These are phyloP conservation scores for Eucalyptus pauciflora DNA, from an alignment of 345 rosid genomes.

Conservation along the genomic window DNA sequence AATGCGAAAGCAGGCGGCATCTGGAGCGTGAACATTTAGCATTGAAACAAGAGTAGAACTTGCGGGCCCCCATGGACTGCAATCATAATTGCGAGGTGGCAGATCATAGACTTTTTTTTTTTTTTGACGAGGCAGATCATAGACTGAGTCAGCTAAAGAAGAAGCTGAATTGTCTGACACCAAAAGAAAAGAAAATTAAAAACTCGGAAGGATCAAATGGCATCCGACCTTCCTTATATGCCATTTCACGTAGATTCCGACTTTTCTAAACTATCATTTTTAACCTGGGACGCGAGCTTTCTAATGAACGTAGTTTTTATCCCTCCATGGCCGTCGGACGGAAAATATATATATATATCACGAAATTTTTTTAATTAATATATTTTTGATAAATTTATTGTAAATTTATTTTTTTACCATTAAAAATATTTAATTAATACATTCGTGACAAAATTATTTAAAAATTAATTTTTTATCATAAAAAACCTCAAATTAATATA, in stretches of 20 bases:
- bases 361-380: no score
- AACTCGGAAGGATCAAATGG: neutral
- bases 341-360: no score
- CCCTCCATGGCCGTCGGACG: neutral
- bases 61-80: neutral
- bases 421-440: no score
- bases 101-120: neutral
- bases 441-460: rapidly evolving
- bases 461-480: no score
- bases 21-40: neutral
- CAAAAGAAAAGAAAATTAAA: neutral
- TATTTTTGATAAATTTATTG: no score
- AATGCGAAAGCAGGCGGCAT: neutral
- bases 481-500: no score
- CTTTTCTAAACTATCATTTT: neutral
- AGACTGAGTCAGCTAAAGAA: neutral
- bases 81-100: no score
- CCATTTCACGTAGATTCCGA: neutral
- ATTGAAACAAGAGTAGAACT: no score
- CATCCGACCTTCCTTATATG: neutral
- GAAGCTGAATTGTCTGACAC: neutral
- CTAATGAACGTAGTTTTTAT: neutral
- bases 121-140: neutral
- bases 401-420: no score
- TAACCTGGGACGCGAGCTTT: no score